Percentiles rank a stretch among this genome's conserved stretches.
Conservation (phyloP, 495 filamentous ascomycete species). For the Penicillium steckii region DNA sequence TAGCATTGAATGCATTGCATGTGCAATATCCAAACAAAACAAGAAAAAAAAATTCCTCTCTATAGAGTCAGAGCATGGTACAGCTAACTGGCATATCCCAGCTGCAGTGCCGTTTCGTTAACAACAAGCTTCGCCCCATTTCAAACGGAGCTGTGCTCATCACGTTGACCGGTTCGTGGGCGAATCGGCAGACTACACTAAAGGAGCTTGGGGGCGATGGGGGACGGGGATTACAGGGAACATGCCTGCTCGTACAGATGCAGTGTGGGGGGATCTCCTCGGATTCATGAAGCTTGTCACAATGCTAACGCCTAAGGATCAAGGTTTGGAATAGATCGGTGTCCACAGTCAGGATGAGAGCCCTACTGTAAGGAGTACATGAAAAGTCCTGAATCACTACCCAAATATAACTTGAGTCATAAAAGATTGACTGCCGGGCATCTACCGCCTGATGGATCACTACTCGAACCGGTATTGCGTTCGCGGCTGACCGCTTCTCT, state of each 20-base stretch:
- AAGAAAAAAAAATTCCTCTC: not conserved
- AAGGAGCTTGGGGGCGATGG: not conserved
- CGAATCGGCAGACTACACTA: conserved; percentile 12
- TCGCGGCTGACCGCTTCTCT: conserved; percentile 30
- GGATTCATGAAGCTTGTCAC: conserved; percentile 30
- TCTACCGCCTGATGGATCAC: not conserved
- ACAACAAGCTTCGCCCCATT: conserved; percentile 26
- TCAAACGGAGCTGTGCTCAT: conserved; percentile 3
- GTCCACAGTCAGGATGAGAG: not conserved
- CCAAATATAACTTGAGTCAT: not conserved
- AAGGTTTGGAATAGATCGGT: not conserved
- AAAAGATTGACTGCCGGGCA: not conserved
- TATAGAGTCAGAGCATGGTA: too few relatives aligned
- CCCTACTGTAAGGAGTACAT: too few relatives aligned
- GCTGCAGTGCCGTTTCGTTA: conserved; percentile 5
- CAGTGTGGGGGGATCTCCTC: conserved; percentile 22
- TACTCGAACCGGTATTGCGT: conserved; percentile 6
- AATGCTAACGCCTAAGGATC: conserved; percentile 13
- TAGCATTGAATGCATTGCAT: too few relatives aligned
- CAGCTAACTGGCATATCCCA: not conserved
- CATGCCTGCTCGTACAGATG: conserved; percentile 20
- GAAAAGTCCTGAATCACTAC: not conserved
- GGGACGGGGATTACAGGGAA: conserved; percentile 13
- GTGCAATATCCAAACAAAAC: not conserved
- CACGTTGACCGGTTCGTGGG: conserved; percentile 17